Base-by-base conservation (phyloP, 164 flowering plant species). In the Annona squamosa region DNA sequence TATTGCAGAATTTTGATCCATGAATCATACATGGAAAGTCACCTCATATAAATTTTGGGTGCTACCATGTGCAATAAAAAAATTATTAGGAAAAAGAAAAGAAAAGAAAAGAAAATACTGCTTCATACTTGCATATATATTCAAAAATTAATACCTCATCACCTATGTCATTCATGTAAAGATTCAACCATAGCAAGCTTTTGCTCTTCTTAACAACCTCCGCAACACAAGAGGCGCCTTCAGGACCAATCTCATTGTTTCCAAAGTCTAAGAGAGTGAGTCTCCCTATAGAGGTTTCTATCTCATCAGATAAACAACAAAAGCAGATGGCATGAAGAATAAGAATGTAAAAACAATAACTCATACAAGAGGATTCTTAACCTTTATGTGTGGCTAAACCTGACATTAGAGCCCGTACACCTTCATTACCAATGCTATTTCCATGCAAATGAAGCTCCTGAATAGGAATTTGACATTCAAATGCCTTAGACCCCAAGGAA, bases 371-470 rank as follows among this genome's bases (percentile, higher is more conserved):
- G 16, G 43, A 66, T 42, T 5, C 12, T 75, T 67, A 68, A 93
- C 99, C 99, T 89, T 87, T 89, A 75, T 81, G 91, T 56, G 79
- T 77, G 71, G 88, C 81, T 80, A 95, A 82, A 66, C 98, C 92
- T 47, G 87, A 71, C 86, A 93, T 87, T 75, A 95, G 74, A 73
- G 92, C 89, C 57, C 94, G 86, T 12, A 83, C 84, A 48, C 99
- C 99, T 82, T 96, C 97, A 86, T 96, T 91, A 69, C 99, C 97
- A 75, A 96, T 87, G 75, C 88, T 80, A 74, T 96, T 96, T 72
- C 99, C 99, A 77, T 91, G 90, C 85, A 96, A 76, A 87, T 84
- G 85, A 76, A 93, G 92, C 78, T 92, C 96, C 99, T 96, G 87
- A 43, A 77, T 1, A 45, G 42, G 75, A 75, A 52, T 57, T 61